Evolutionary conservation across 495 filamentous ascomycete species (phyloP), one percentile per base, ranked within the genome.

Genomic region (Xylaria cubensis): DNA sequence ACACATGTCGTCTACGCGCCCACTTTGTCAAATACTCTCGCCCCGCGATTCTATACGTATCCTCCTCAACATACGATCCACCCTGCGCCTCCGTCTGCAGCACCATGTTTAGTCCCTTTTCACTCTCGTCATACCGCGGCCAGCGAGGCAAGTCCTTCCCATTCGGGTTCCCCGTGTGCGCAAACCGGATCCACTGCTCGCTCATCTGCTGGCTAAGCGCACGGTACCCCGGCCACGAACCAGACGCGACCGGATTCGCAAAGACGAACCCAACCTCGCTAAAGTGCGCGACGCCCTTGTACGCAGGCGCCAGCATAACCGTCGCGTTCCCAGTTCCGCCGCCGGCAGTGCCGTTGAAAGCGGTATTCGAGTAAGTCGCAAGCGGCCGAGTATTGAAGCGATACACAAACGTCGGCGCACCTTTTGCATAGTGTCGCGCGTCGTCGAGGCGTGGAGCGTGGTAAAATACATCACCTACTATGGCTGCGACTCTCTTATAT

Each of bases 191-290:
- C 80, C 79, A 82, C 71, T 76, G 71, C 32, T 39, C 72, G n/a
- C 74, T 80, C 42, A 82, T 69, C 67, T 72, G 67, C 13, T 71
- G 64, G 56, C 78, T 80, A 51, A 82, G 58, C 55, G 51, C 65
- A 21, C 67, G 55, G 29, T 82, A 80, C 64, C 69, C 73, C 4
- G 66, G 65, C 80, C 78, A 82, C 41, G 80, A 78, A 19, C 78
- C 80, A 2, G 78, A 41, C 50, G 64, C 74, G 13, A 51, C 72
- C 63, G 80, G 78, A 21, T 80, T 81, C 46, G 77, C 76, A 55
- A 81, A 81, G 51, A 81, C 78, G 58, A 80, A 81, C 3, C 72
- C 75, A 6, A 80, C 72, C 70, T 81, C 80, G 65, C 78, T 81
- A 48, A 80, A 80, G 66, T 81, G 80, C 48, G 74, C 75, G 9